phyloP scores from a whole-genome alignment of 352 stramenopile genomes.

The Phytophthora ohioensis region DNA sequence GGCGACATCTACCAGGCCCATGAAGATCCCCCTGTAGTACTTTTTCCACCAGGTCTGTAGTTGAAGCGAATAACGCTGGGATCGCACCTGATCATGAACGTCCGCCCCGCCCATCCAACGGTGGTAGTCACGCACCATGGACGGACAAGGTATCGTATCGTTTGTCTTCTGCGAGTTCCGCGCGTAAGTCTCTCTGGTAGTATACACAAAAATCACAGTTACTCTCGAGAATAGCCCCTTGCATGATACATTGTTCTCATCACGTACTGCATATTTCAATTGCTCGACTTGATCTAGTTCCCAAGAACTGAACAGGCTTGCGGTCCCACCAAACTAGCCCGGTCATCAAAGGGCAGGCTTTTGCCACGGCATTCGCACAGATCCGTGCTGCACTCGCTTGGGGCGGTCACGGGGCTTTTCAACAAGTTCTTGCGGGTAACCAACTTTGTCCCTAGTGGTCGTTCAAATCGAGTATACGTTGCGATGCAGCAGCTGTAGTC shows the following conservation, averaged over 20 bases:
- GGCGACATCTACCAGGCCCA: conserved; percentile 23
- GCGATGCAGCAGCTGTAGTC: conserved; percentile 13
- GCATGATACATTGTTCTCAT: background rate
- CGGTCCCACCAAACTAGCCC: conserved; percentile 7
- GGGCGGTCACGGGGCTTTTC: conserved; percentile 9
- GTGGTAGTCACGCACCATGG: background rate
- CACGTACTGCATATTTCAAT: conserved; percentile 11
- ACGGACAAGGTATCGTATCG: background rate
- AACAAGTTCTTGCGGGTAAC: background rate
- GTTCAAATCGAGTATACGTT: conserved; percentile 20
- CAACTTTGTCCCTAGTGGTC: background rate
- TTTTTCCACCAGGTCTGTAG: conserved; percentile 11
- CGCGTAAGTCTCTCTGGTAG: background rate
- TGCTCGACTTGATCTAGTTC: background rate
- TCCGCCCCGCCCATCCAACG: background rate
- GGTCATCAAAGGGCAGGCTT: conserved; percentile 3
- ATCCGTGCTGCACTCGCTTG: background rate
- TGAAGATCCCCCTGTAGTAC: conserved; percentile 31
- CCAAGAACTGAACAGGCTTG: conserved; percentile 14
- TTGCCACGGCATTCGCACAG: background rate
- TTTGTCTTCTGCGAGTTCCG: background rate
- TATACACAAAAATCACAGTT: background rate
- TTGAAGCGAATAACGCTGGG: conserved; percentile 23
- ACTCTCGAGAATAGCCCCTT: background rate
- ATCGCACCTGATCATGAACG: conserved; percentile 19